Evolutionary conservation across 192 early-diverging fungal genomes (phyloP).

Genomic region (Lunasporangiospora selenospora): DNA sequence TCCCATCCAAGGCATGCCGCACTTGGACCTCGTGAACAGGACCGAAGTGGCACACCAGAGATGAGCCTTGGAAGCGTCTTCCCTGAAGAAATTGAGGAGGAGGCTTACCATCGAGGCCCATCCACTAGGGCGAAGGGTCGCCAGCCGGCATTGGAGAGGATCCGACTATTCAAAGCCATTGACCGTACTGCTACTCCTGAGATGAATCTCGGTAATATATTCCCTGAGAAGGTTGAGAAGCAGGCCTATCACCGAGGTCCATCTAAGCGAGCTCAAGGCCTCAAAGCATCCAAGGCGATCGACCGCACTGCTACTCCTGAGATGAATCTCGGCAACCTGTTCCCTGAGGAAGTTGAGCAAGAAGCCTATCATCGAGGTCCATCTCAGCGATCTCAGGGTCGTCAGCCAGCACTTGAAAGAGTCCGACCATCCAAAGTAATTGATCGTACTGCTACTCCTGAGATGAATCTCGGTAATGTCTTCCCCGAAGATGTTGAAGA

Average conservation of each 20-base stretch:
- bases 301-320: not conserved
- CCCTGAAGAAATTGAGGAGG: too few species aligned
- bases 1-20: not conserved
- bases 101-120: too few species aligned
- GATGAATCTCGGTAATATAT: too few species aligned
- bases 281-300: too few species aligned
- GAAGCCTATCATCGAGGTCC: too few species aligned
- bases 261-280: not conserved
- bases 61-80: too few species aligned
- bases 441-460: not conserved
- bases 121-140: too few species aligned
- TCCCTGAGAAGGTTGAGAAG: not conserved
- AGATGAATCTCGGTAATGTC: too few species aligned
- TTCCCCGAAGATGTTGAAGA: not conserved
- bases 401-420: not conserved
- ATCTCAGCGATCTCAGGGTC: too few species aligned
- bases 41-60: not conserved
- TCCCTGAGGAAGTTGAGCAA: not conserved
- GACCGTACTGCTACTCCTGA: not conserved
- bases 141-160: not conserved
- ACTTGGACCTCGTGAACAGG: too few species aligned
- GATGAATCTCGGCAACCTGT: too few species aligned
- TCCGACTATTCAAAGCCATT: not conserved
- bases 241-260: not conserved
- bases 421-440: not conserved